phyloP scores from a whole-genome alignment of 176 grass and related monocot species.

The Dactylis glomerata region DNA sequence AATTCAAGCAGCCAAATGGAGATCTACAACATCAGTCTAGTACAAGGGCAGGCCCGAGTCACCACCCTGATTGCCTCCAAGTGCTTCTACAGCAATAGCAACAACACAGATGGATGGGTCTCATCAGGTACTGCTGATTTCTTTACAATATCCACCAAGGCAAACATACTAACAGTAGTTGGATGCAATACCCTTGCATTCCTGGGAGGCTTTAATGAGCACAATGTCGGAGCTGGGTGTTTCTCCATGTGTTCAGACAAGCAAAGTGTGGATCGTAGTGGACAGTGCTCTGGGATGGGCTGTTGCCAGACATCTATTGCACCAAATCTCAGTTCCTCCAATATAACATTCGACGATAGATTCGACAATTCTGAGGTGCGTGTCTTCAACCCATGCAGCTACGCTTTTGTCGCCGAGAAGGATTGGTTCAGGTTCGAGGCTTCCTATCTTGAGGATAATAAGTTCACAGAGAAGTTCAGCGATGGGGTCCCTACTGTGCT shows the following conservation, averaged over 20 bases:
- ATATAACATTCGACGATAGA: constrained; percentile 1
- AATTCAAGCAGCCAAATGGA: neutral
- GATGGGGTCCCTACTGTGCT: constrained; percentile 23
- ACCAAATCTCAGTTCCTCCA: neutral
- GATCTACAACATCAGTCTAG: constrained; percentile 33
- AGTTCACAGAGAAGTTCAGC: constrained; percentile 11
- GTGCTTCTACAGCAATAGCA: neutral
- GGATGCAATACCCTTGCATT: constrained; percentile 43
- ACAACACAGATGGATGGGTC: neutral
- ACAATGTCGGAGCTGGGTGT: constrained; percentile 9
- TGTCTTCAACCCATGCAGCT: constrained; percentile 21
- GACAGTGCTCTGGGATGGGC: constrained; percentile 44
- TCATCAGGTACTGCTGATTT: neutral
- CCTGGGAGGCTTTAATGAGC: constrained; percentile 9
- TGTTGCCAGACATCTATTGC: constrained; percentile 43
- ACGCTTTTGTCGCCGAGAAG: constrained; percentile 21
- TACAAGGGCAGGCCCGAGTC: neutral
- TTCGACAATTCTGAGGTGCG: constrained; percentile 15
- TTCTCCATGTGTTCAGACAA: constrained; percentile 10
- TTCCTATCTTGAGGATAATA: neutral
- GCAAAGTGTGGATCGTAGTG: neutral
- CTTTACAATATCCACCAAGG: constrained; percentile 29
- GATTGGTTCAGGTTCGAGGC: constrained; percentile 34
- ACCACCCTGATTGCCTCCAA: constrained; percentile 13
- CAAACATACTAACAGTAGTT: constrained; percentile 4